Conservation (phyloP, 345 rosid species). For the Toxicodendron radicans region DNA sequence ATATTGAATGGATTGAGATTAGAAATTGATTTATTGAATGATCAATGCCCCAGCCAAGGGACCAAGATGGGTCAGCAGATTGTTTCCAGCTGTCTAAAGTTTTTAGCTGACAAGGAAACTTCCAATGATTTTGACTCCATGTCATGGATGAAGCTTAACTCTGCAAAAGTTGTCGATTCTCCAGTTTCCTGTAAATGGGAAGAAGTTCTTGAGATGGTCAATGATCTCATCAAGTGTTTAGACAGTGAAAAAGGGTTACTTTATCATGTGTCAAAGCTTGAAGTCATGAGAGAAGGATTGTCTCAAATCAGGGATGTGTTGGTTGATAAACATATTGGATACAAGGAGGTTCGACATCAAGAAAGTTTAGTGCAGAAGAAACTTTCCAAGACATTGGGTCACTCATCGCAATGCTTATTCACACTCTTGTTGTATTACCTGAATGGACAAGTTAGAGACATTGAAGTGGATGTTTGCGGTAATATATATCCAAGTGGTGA, state of each 20-base stretch:
- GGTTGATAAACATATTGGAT: slow-evolving; percentile 47
- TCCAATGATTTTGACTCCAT: slow-evolving; percentile 44
- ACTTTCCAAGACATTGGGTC: slow-evolving; percentile 62
- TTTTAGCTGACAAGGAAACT: slow-evolving; percentile 48
- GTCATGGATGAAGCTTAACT: slow-evolving; percentile 71
- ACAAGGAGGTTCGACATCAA: slow-evolving; percentile 62
- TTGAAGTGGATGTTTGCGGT: slow-evolving; percentile 70
- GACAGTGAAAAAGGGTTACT: slow-evolving; percentile 37
- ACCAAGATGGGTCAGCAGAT: slow-evolving; percentile 61
- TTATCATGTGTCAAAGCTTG: slow-evolving; percentile 56
- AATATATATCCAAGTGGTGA: slow-evolving; percentile 39
- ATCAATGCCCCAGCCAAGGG: slow-evolving; percentile 39
- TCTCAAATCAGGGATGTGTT: slow-evolving; percentile 60
- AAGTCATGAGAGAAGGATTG: slow-evolving; percentile 84
- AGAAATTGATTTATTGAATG: slow-evolving; percentile 50
- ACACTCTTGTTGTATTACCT: slow-evolving; percentile 70
- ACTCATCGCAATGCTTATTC: slow-evolving; percentile 53
- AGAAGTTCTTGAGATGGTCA: slow-evolving; percentile 75
- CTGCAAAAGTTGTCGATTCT: slow-evolving; percentile 36
- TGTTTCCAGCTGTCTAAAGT: slow-evolving; percentile 54
- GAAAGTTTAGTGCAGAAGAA: slow-evolving; percentile 62
- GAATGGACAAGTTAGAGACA: slow-evolving; percentile 58
- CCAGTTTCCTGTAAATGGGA: slow-evolving; percentile 47
- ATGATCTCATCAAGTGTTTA: slow-evolving; percentile 58
- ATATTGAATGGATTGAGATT: slow-evolving; percentile 45